Evolutionary conservation across 495 filamentous ascomycete genomes (phyloP), one percentile per base, ranked within the genome.

Genomic region (Achaetomiella virescens): DNA sequence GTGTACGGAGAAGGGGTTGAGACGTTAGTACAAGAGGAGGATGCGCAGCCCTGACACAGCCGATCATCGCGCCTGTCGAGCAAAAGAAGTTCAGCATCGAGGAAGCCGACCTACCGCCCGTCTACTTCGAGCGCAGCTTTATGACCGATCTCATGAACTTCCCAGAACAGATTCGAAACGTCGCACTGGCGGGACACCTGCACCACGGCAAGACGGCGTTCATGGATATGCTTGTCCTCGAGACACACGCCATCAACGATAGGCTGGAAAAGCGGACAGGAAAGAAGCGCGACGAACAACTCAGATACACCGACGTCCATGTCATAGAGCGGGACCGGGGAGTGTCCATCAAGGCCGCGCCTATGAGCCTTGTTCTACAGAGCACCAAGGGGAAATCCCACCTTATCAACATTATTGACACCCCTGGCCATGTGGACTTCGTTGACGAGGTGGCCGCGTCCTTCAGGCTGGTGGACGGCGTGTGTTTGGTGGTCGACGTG

Each of bases 201-300:
- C 93, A 98, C 64, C 93, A 98, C 73, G 93, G 93, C 54, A 98
- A 98, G 75, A 97, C 93, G 17, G 90, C 92, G 1, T 86, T 98
- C 56, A 91, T 97, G 90, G 93, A 98, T 69, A 97, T 97, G 90
- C 75, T 98, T 38, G 93, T 98, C 2, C 76, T 89, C 64, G 87
- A 97, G 70, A 98, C 93, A 44, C 95, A 98, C 64, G 88, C 95
- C 53, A 81, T 96, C 38, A 75, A 80, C 36, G 87, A 87, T 44
- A 77, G 84, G 59, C 70, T 91, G 54, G 85, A 93, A 29, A 90
- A 87, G 71, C 84, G 83, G 65, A 84, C 75, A 40, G 91, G 92
- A 2, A 88, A 80, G 71, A 89, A 85, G 66, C 79, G 84, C 47
- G 91, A 96, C 58, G 91, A 97, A 68, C 88, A 96, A 71, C 75